Evolutionary conservation across 805 yeast genomes (phyloP).

Genomic region (Lipomyces japonicus): DNA sequence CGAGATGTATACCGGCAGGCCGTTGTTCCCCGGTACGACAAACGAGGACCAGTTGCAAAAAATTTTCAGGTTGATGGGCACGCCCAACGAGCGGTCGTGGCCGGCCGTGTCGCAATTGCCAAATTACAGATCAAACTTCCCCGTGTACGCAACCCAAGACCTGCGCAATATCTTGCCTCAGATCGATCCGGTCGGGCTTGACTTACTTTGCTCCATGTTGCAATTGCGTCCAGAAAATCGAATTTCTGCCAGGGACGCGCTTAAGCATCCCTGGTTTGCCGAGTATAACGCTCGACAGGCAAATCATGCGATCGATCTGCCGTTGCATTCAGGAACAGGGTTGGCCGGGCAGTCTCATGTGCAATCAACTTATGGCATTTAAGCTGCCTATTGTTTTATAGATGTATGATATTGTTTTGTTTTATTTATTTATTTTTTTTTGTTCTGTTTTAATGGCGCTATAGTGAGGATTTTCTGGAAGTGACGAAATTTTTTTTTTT

Average conservation of each 20-base stretch:
- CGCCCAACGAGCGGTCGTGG: slow-evolving; percentile 95
- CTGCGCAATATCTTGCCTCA: slow-evolving; percentile 63
- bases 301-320: slow-evolving; percentile 2
- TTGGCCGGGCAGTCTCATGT: slow-evolving; percentile 26
- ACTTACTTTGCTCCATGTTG: slow-evolving; percentile 54
- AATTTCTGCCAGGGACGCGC: slow-evolving; percentile 50
- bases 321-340: slow-evolving; percentile 4
- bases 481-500: too few relatives aligned
- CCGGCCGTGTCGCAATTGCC: slow-evolving; percentile 92
- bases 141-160: slow-evolving; percentile 84
- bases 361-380: slow-evolving; percentile 20
- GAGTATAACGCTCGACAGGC: slow-evolving; percentile 48
- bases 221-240: slow-evolving; percentile 54
- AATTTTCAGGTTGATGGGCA: slow-evolving; percentile 91
- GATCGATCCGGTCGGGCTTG: slow-evolving; percentile 65
- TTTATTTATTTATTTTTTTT: too few relatives aligned
- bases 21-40: slow-evolving; percentile 91
- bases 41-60: slow-evolving; percentile 92
- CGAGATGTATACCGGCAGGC: slow-evolving; percentile 98
- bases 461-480: too few relatives aligned
- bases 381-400: neutral
- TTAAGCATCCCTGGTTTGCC: slow-evolving; percentile 73
- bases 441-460: too few relatives aligned
- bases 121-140: slow-evolving; percentile 80
- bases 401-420: neutral